These are phyloP conservation scores for Cryptococcus sp. DNA, from an alignment of 1,284 basidiomycete species.

Conservation along the genomic window DNA sequence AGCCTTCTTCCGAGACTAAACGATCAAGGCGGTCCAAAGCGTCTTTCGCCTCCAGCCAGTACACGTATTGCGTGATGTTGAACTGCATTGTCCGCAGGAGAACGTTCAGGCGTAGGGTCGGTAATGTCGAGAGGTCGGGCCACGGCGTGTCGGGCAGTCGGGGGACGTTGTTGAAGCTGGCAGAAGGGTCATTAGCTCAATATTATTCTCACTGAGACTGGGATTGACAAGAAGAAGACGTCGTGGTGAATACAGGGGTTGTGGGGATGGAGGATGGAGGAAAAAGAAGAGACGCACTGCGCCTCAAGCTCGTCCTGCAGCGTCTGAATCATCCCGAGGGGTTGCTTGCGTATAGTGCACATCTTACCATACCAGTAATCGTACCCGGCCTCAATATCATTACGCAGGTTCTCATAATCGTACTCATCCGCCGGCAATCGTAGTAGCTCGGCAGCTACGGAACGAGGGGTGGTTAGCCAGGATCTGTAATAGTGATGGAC, in stretches of 20 bases:
- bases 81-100: constrained; percentile 4
- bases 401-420: constrained; percentile 1
- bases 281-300: constrained; percentile 1
- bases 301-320: constrained; percentile 15
- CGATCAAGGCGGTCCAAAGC: constrained; percentile 10
- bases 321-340: constrained; percentile 1
- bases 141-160: neutral
- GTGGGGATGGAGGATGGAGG: neutral
- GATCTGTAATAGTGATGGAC: too few species aligned
- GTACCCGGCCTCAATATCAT: constrained; percentile 3
- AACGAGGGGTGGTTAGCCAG: neutral
- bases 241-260: neutral
- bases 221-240: neutral
- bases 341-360: constrained; percentile 1
- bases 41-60: constrained; percentile 11
- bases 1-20: neutral
- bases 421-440: neutral
- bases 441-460: constrained; percentile 10
- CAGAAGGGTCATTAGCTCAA: neutral
- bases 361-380: constrained; percentile 16
- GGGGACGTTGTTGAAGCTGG: constrained; percentile 12
- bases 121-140: neutral
- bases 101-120: constrained; percentile 1
- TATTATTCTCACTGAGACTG: neutral
- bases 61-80: constrained; percentile 9